A percentile compares a stretch with the other conserved stretches of the same genome.
phyloP scores from a whole-genome alignment of 2,329 filamentous ascomycete genomes.

The Colletotrichum cereale region DNA sequence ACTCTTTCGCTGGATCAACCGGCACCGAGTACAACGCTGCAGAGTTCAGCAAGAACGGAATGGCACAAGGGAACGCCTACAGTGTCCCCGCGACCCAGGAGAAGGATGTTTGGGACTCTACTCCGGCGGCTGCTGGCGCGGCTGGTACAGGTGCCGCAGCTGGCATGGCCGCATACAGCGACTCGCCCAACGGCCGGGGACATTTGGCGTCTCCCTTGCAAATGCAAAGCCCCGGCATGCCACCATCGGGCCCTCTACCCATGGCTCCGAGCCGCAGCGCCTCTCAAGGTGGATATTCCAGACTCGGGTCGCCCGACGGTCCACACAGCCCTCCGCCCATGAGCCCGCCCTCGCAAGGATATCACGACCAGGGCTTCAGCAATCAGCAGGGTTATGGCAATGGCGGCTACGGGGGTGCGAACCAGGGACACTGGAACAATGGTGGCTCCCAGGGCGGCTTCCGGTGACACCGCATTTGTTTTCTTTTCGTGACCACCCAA shows the following conservation, averaged over 20 bases:
- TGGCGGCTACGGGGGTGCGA: conserved; percentile 26
- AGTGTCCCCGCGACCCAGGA: conserved; percentile 49
- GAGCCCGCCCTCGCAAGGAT: conserved; percentile 33
- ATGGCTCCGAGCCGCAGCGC: conserved; percentile 36
- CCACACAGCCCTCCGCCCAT: conserved; percentile 39
- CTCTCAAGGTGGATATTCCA: conserved; percentile 36
- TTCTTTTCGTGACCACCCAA: not conserved
- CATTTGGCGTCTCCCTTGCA: conserved; percentile 31
- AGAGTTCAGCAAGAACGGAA: conserved; percentile 47
- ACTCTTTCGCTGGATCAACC: conserved; percentile 54
- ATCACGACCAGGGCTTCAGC: conserved; percentile 26
- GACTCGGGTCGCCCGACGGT: conserved; percentile 34
- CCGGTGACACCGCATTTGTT: conserved; percentile 5
- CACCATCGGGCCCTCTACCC: conserved; percentile 38
- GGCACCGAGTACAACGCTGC: conserved; percentile 54
- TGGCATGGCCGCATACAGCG: conserved; percentile 34
- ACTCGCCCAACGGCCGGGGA: conserved; percentile 18
- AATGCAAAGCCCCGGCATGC: conserved; percentile 39
- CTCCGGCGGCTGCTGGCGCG: conserved; percentile 41
- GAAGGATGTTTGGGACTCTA: conserved; percentile 44
- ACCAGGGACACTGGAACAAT: conserved; percentile 37
- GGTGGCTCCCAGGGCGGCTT: conserved; percentile 34
- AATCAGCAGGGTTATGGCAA: conserved; percentile 30
- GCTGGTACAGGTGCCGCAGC: conserved; percentile 33
- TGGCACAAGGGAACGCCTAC: conserved; percentile 48